Percentiles rank a stretch among this genome's conserved stretches.
Conservation (phyloP, 2,329 filamentous ascomycete species). For the Nothopassalora personata region DNA sequence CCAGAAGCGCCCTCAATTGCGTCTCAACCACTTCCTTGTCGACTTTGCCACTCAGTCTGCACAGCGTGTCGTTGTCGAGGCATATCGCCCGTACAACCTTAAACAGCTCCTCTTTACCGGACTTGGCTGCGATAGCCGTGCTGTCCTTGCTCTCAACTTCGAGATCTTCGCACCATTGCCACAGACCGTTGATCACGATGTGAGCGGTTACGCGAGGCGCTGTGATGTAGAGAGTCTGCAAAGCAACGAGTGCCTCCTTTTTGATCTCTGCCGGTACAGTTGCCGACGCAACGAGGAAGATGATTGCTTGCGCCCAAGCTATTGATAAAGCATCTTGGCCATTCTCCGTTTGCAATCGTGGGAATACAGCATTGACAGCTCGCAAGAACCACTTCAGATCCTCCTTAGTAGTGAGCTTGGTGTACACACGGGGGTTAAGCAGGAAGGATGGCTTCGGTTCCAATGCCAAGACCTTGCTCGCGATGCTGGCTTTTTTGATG, state of each 20-base stretch:
- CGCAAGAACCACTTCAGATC: conserved; percentile 73
- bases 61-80: conserved; percentile 48
- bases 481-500: conserved; percentile 58
- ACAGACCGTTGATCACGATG: conserved; percentile 63
- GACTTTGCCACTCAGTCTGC: conserved; percentile 41
- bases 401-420: conserved; percentile 67
- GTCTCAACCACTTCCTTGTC: conserved; percentile 51
- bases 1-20: conserved; percentile 71
- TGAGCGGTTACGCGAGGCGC: conserved; percentile 54
- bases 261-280: conserved; percentile 58
- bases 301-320: conserved; percentile 73
- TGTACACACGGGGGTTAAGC: conserved; percentile 77
- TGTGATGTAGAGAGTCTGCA: conserved; percentile 61
- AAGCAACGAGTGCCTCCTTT: conserved; percentile 54
- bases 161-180: conserved; percentile 69
- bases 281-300: conserved; percentile 68
- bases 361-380: conserved; percentile 60
- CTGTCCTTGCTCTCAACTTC: conserved; percentile 73
- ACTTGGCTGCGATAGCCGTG: conserved; percentile 60
- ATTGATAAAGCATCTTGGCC: conserved; percentile 32
- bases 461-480: conserved; percentile 60
- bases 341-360: conserved; percentile 27
- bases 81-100: conserved; percentile 59
- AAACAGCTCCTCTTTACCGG: conserved; percentile 60
- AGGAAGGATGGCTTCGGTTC: conserved; percentile 85